phyloP scores from a whole-genome alignment of 108 stramenopile genomes.

The Pseudonitzschia pungens region DNA sequence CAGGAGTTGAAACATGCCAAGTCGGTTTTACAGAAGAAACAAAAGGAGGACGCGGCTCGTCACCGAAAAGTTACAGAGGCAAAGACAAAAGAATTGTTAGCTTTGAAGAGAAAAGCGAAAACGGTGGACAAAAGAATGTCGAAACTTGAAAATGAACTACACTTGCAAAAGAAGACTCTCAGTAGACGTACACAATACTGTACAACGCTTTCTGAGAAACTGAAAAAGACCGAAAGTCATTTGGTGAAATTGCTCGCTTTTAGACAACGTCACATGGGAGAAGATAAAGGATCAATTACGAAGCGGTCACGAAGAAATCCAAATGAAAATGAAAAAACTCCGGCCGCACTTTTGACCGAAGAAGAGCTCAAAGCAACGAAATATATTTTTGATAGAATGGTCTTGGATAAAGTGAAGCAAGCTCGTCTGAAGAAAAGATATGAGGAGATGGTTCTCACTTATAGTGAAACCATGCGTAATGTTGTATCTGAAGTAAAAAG shows the following conservation, averaged over 20 bases:
- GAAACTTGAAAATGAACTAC: constrained; percentile 70
- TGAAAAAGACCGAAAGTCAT: constrained; percentile 81
- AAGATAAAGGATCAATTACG: constrained; percentile 11
- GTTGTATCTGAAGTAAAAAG: constrained; percentile 62
- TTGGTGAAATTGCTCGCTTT: constrained; percentile 73
- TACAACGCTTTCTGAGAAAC: constrained; percentile 66
- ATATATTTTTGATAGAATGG: constrained; percentile 66
- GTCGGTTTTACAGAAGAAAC: constrained; percentile 71
- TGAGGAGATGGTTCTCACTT: constrained; percentile 61
- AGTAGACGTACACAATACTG: constrained; percentile 64
- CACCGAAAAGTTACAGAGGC: constrained; percentile 68
- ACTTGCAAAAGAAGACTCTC: constrained; percentile 65
- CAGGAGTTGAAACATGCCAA: constrained; percentile 72
- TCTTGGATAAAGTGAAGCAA: constrained; percentile 59
- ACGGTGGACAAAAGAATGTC: constrained; percentile 55
- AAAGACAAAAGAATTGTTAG: constrained; percentile 75
- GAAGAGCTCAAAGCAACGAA: constrained; percentile 66
- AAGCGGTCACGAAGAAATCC: background rate
- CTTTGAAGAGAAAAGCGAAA: constrained; percentile 69
- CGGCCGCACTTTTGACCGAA: no score
- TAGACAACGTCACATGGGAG: constrained; percentile 52
- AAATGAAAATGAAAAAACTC: background rate
- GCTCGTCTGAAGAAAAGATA: constrained; percentile 42
- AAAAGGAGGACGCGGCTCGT: constrained; percentile 61
- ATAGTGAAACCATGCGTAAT: constrained; percentile 66